These are phyloP conservation scores for Psidium friedrichsthalianum DNA, from an alignment of 345 rosid species.

Conservation along the genomic window DNA sequence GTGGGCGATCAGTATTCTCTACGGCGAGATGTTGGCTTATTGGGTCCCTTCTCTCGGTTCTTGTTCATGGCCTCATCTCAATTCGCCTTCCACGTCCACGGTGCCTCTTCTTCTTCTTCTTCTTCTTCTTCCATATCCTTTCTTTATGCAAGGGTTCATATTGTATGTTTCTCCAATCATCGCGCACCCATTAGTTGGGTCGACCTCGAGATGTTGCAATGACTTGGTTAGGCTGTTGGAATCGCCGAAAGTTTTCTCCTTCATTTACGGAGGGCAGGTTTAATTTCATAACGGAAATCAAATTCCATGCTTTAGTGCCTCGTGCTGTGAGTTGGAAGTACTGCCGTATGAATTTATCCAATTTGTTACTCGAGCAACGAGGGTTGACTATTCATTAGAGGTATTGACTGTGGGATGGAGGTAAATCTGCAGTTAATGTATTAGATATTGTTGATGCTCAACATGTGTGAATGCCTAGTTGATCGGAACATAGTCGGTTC, in stretches of 20 bases:
- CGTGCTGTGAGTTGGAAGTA: not conserved
- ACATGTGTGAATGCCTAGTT: not conserved
- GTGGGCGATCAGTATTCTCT: conserved; percentile 57
- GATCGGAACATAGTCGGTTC: not conserved
- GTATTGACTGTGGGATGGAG: not conserved
- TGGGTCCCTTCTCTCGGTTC: conserved; percentile 52
- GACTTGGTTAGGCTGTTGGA: not conserved
- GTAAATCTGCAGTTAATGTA: not conserved
- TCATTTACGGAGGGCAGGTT: not conserved
- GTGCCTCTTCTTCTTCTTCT: not conserved
- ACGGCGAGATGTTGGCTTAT: conserved; percentile 80
- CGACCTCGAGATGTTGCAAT: not conserved
- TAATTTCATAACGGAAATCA: not conserved
- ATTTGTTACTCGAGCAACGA: not conserved
- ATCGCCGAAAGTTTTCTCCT: not conserved
- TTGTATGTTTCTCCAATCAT: not conserved
- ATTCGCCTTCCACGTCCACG: conserved; percentile 6
- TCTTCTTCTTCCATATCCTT: not conserved
- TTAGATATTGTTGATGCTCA: not conserved
- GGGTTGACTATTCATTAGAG: not conserved
- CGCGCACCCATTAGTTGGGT: not conserved
- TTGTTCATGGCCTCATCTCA: conserved; percentile 77
- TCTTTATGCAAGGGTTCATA: not conserved
- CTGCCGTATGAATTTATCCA: not conserved
- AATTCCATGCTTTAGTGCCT: not conserved